Percentiles rank a stretch among this genome's conserved stretches.
phyloP scores from a whole-genome alignment of 768 basidiomycete species.

The Naematelia encephala region DNA sequence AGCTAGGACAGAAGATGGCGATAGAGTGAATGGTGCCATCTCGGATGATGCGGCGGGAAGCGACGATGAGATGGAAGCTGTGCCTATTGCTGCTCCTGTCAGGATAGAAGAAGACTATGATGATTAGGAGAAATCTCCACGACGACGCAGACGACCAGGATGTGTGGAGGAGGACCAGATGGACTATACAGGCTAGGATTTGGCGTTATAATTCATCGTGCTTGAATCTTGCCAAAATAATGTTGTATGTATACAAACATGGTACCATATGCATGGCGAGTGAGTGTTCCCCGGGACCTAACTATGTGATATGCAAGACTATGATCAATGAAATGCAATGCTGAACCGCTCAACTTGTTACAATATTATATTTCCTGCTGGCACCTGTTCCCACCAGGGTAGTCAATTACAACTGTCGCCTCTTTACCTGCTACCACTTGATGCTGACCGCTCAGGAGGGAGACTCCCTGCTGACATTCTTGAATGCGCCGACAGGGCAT shows the following conservation, averaged over 20 bases:
- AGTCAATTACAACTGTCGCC: background rate
- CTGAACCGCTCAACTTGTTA: slow-evolving; percentile 7
- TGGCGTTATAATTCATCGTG: no score
- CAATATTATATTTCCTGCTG: no score
- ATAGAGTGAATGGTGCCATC: slow-evolving; percentile 1
- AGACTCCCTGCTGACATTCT: slow-evolving; percentile 15
- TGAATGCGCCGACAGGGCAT: slow-evolving; percentile 60
- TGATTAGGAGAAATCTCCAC: slow-evolving; percentile 15
- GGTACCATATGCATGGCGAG: slow-evolving; percentile 9
- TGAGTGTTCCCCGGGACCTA: background rate
- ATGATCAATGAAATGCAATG: slow-evolving; percentile 11
- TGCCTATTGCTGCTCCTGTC: slow-evolving; percentile 20
- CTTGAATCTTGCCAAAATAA: background rate
- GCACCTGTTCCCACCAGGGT: no score
- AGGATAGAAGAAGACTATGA: slow-evolving; percentile 49
- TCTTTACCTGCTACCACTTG: background rate
- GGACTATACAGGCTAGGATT: no score
- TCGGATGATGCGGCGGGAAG: background rate
- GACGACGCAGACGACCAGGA: no score
- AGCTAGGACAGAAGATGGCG: slow-evolving; percentile 9
- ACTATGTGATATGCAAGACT: background rate
- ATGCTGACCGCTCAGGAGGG: background rate
- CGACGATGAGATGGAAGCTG: slow-evolving; percentile 46
- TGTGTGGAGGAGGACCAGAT: no score
- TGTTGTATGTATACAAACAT: background rate